These are phyloP conservation scores for Quercus dentata DNA, from an alignment of 306 rosid genomes.

Conservation along the genomic window DNA sequence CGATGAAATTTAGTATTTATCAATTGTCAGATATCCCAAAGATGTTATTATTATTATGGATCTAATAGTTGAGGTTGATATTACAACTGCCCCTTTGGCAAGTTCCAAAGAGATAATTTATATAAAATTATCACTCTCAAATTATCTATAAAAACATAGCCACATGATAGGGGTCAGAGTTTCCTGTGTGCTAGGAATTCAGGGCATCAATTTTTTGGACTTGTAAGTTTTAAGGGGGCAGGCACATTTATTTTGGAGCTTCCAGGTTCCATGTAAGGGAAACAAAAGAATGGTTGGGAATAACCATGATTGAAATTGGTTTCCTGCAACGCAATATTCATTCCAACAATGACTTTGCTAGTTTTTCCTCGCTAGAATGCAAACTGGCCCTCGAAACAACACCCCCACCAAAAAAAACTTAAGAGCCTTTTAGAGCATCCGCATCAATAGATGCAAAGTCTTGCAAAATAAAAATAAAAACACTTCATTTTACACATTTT, in stretches of 20 bases:
- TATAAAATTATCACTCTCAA: not conserved
- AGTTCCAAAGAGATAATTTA: not conserved
- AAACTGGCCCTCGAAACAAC: not conserved
- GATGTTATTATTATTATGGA: not conserved
- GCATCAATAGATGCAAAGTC: no score
- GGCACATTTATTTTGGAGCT: not conserved
- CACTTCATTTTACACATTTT: no score
- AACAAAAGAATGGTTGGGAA: not conserved
- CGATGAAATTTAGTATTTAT: not conserved
- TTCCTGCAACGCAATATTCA: not conserved
- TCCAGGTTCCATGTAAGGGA: not conserved
- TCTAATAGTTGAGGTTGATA: slow-evolving; percentile 13
- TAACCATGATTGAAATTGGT: not conserved
- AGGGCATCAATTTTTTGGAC: slow-evolving; percentile 6
- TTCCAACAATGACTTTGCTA: not conserved
- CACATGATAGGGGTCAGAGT: slow-evolving; percentile 16
- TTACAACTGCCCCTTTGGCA: not conserved
- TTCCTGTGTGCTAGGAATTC: slow-evolving; percentile 28
- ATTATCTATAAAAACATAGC: not conserved
- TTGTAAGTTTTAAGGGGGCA: not conserved
- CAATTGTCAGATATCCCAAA: not conserved
- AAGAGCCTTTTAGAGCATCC: no score
- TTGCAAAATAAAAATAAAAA: no score
- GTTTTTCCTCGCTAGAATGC: not conserved
- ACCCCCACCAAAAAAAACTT: no score